Evolutionary conservation across 1,284 basidiomycete species (phyloP).

Genomic region (Papiliotrema laurentii): DNA sequence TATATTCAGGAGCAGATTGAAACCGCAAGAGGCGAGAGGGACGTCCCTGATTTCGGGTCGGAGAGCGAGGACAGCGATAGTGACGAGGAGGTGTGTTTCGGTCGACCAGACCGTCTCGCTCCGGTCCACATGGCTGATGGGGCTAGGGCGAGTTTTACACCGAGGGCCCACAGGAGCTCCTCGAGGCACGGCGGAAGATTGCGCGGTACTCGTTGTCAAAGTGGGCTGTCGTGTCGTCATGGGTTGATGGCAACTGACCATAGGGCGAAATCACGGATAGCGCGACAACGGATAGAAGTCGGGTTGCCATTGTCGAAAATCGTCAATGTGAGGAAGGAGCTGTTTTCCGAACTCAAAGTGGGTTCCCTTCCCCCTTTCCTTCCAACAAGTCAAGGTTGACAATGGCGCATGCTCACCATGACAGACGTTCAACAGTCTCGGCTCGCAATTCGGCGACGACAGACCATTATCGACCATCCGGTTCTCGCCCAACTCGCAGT

Average conservation of each 20-base stretch:
- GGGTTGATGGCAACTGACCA: constrained; percentile 62
- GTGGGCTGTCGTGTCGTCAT: constrained; percentile 56
- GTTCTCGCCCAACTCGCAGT: constrained; percentile 84
- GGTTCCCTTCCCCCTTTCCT: constrained; percentile 22
- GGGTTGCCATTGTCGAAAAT: constrained; percentile 83
- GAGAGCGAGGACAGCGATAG: constrained; percentile 51
- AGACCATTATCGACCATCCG: constrained; percentile 89
- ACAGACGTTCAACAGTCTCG: constrained; percentile 82
- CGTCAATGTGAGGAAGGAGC: constrained; percentile 82
- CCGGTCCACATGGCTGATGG: constrained; percentile 42
- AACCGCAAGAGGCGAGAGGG: constrained; percentile 53
- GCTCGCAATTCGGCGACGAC: constrained; percentile 96
- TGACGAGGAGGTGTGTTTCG: constrained; percentile 60
- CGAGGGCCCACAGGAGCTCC: constrained; percentile 77
- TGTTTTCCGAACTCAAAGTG: constrained; percentile 86
- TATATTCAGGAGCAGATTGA: constrained; percentile 84
- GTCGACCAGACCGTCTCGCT: background rate
- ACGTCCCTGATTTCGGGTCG: constrained; percentile 55
- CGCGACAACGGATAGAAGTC: constrained; percentile 81
- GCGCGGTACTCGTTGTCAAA: constrained; percentile 89
- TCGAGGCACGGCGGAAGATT: constrained; percentile 75
- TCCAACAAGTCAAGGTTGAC: background rate
- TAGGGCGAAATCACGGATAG: constrained; percentile 89
- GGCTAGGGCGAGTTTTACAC: constrained; percentile 99
- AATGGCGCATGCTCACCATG: too few species aligned